Percentiles rank a stretch among this genome's conserved stretches.
These are phyloP conservation scores for Curvularia spicifera DNA, from an alignment of 2,329 filamentous ascomycete genomes.

Conservation along the genomic window DNA sequence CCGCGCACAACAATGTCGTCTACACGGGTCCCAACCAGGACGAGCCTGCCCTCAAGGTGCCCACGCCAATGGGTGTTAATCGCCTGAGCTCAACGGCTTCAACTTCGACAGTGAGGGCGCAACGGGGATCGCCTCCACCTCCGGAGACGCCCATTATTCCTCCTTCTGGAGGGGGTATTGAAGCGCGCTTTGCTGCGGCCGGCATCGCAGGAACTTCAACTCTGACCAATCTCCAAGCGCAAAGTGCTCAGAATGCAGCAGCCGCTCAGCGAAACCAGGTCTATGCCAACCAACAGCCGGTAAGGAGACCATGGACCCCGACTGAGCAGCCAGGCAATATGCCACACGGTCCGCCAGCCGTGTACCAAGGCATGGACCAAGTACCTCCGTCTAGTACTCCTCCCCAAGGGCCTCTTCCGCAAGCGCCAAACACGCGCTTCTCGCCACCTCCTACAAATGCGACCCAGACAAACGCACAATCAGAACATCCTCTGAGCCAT, in stretches of 20 bases:
- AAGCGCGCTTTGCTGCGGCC: conserved; percentile 87
- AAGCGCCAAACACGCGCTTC: conserved; percentile 32
- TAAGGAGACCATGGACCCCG: conserved; percentile 85
- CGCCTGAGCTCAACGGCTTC: conserved; percentile 82
- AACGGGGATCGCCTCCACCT: conserved; percentile 89
- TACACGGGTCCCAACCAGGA: conserved; percentile 30
- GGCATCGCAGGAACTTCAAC: conserved; percentile 88
- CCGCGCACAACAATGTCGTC: conserved; percentile 6
- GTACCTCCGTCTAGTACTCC: conserved; percentile 57
- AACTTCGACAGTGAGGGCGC: conserved; percentile 89
- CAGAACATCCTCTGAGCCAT: conserved; percentile 75
- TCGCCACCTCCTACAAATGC: conserved; percentile 38
- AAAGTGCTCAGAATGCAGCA: conserved; percentile 81
- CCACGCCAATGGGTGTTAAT: conserved; percentile 63
- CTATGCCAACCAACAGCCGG: conserved; percentile 61
- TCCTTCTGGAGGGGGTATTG: conserved; percentile 80
- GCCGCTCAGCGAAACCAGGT: conserved; percentile 81
- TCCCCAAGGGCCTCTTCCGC: conserved; percentile 42
- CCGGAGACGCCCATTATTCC: conserved; percentile 88
- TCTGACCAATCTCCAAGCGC: conserved; percentile 73
- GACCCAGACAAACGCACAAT: conserved; percentile 16
- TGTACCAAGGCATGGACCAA: conserved; percentile 85
- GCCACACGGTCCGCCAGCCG: conserved; percentile 86
- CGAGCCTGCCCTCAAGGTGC: conserved; percentile 56
- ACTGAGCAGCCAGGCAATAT: conserved; percentile 87